Base-by-base conservation (phyloP, 2,329 filamentous ascomycete species). In the Cryphonectria carpinicola region DNA sequence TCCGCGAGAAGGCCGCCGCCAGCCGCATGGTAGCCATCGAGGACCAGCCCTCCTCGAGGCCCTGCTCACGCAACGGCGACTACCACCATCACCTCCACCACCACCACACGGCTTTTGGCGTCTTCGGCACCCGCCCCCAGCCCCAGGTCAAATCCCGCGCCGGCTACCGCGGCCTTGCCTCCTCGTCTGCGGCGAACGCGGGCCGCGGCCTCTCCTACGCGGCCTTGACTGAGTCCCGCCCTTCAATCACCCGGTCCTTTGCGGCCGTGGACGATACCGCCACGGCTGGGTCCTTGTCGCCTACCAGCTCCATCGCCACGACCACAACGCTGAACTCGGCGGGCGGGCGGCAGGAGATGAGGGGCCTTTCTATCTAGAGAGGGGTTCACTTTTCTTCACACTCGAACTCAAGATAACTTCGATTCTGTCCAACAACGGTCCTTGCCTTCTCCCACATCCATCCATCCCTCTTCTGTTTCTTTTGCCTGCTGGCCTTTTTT, bases 1-100 rank as follows among this genome's bases (percentile, higher is more conserved):
- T 87, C 72, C 85, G 85, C 74, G 85, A 87, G 77, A 84, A 87
- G 76, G 86, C 84, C 7, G 83, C 82, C 28, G 84, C 85, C 62
- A 83, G 82, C 76, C 81, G 84, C 73, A 80, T 87, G 67, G 83
- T 84, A 73, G 80, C 85, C 74, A 80, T 81, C 67, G 81, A 84
- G 72, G 67, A 72, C 61, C 70, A 70, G 74, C 63, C 74, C 74
- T 14, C 32, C 58, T 35, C 58, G 32, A 70, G 71, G 73, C 65
- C 73, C 49, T 66, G 74, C 75, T 74, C 76, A 74, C 54, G 54
- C 28, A 32, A 64, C n/a, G 63, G 41, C 41, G 41, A 35, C 39
- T 22, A 28, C 39, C 39, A 28, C 17, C 60, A 41, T 17, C 60
- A 13, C n/a, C 61, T 11, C 35, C 17, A 64, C n/a, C 61, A n/a